Base-by-base conservation (phyloP, 495 filamentous ascomycete species). In the Aspergillus leporis region DNA sequence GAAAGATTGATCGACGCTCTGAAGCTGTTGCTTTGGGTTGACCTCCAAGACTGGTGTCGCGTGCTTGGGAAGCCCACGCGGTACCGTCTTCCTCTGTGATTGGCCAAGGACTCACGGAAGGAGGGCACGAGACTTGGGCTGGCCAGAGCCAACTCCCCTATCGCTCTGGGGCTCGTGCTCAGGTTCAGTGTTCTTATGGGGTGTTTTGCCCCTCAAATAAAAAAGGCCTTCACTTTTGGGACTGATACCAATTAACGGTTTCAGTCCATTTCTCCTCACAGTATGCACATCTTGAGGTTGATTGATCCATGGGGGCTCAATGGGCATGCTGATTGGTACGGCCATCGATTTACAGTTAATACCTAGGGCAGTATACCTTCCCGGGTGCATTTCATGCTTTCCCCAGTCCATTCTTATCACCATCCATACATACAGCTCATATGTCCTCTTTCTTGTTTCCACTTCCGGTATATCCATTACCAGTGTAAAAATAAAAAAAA, bases 11-110 rank as follows among this genome's bases (percentile, higher is more conserved):
- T 64, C 62, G 62, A 64, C 62, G 38, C 23, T 16, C 12, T 41
- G 52, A 54, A 52, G 51, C 34, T 48, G 36, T 31, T 36, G 23
- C 23, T 45, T 47, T 28, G 31, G 40, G 45, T 41, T 25, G 46
- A 49, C 21, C 52, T 19, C 45, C 13, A 10, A 9, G 30, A 30
- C 19, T 28, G 66, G 72, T 79, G 77, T 79, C 77, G 77, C 77
- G 77, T 79, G 77, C 77, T 77, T 74, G 57, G 41, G 53, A 49
- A 56, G 70, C 72, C 70, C 73, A 73, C 74, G 71, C 69, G 74
- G 60, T 52, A 52, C 51, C 62, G 63, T 51, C 3, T 53, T 18
- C 43, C 23, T 12, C 36, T 48, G 23, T 75, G 64, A 73, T 79
- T 76, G 69, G 74, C 56, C 31, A 48, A 19, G 46, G n/a, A 51